These are phyloP conservation scores for Iris macrosiphon DNA, from an alignment of 106 monocot genomes.

Conservation along the genomic window DNA sequence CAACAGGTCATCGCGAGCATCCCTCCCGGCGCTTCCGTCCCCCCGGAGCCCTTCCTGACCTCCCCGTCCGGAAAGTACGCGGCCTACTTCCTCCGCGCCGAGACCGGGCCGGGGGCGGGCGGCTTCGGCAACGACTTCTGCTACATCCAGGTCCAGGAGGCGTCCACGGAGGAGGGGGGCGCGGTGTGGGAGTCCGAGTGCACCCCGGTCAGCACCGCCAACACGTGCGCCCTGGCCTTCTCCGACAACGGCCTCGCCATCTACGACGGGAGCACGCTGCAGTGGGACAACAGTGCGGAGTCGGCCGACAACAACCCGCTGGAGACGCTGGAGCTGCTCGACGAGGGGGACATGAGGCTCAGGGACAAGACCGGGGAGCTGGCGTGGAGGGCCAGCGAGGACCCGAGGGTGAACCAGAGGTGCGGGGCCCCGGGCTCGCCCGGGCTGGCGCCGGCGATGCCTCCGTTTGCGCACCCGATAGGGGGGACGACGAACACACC, in stretches of 20 bases:
- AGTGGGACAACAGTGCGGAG: conserved; percentile 32
- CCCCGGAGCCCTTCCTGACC: conserved; percentile 31
- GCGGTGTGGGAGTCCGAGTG: conserved; percentile 57
- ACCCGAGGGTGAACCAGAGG: conserved; percentile 32
- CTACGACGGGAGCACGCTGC: conserved; percentile 37
- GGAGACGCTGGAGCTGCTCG: conserved; percentile 39
- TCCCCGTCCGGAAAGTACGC: conserved; percentile 48
- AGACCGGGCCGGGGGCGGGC: conserved; percentile 28
- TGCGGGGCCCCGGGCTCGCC: conserved; percentile 35
- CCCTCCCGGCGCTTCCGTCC: conserved; percentile 16
- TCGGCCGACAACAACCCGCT: conserved; percentile 23
- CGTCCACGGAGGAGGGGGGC: background rate
- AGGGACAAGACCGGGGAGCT: conserved; percentile 35
- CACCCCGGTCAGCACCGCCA: conserved; percentile 39
- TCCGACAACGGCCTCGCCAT: conserved; percentile 37
- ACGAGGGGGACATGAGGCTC: conserved; percentile 51
- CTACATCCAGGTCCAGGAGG: conserved; percentile 36
- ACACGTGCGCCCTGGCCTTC: conserved; percentile 40
- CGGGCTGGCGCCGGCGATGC: conserved; percentile 23
- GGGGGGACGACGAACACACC: conserved; percentile 4
- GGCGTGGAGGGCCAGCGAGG: conserved; percentile 53
- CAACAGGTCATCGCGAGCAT: conserved; percentile 41
- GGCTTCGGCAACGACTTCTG: conserved; percentile 58
- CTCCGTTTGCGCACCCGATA: conserved; percentile 33
- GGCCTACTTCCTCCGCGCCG: conserved; percentile 32